Conservation (phyloP, 1,139 yeast species). For the Blastobotrys apis region DNA sequence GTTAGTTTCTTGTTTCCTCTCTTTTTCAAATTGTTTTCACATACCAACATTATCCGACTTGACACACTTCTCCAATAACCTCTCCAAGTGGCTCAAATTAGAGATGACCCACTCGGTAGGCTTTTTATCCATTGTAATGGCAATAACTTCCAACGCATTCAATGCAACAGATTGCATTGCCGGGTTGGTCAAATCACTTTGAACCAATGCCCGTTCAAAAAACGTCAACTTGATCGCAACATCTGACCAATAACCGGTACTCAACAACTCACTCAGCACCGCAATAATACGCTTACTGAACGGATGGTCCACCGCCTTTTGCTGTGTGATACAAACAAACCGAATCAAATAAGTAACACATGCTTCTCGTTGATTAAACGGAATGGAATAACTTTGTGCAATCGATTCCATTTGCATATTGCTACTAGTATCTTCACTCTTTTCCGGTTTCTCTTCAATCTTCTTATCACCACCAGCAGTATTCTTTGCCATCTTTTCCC, state of each 20-base stretch:
- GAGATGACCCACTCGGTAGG: constrained; percentile 69
- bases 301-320: constrained; percentile 78
- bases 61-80: constrained; percentile 74
- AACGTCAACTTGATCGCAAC: constrained; percentile 77
- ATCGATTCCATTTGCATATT: constrained; percentile 17
- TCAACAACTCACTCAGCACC: constrained; percentile 65
- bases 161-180: constrained; percentile 65
- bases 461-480: constrained; percentile 34
- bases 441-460: constrained; percentile 21
- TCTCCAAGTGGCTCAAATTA: constrained; percentile 63
- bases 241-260: constrained; percentile 78
- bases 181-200: constrained; percentile 66
- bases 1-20: constrained; percentile 9
- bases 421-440: constrained; percentile 21
- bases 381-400: constrained; percentile 48
- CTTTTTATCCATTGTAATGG: constrained; percentile 80
- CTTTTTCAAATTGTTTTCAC: constrained; percentile 29
- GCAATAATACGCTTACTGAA: constrained; percentile 77
- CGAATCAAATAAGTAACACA: constrained; percentile 88
- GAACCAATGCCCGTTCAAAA: constrained; percentile 79
- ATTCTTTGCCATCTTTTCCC: constrained; percentile 56
- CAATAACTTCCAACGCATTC: constrained; percentile 86
- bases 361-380: constrained; percentile 80
- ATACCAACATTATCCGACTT: constrained; percentile 61
- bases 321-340: constrained; percentile 82